A percentile compares a stretch with the other conserved stretches of the same genome.
Evolutionary conservation across 2,329 filamentous ascomycete genomes (phyloP).

Genomic region (Huntiella bhutanensis): DNA sequence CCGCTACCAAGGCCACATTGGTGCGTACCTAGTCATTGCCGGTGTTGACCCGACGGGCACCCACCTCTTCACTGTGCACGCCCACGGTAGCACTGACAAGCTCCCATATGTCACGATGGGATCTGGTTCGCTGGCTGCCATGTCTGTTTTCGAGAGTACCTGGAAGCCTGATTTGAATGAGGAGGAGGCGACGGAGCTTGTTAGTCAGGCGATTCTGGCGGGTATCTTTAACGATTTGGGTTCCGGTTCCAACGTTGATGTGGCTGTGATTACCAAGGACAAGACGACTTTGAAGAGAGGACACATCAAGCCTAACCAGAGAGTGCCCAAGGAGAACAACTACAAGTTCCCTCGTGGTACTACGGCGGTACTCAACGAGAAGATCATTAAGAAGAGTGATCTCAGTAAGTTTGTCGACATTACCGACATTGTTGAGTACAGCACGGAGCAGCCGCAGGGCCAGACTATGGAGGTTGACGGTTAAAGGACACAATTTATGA

Average conservation of each 20-base stretch:
- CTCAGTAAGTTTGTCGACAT: constrained; percentile 88
- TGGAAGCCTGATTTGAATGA: constrained; percentile 66
- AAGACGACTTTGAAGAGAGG: constrained; percentile 90
- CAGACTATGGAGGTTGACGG: constrained; percentile 47
- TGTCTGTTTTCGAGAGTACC: constrained; percentile 93
- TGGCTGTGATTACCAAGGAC: constrained; percentile 84
- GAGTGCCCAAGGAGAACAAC: constrained; percentile 77
- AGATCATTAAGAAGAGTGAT: constrained; percentile 84
- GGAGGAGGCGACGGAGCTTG: constrained; percentile 67
- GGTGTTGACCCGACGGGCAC: constrained; percentile 90
- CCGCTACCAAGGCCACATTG: constrained; percentile 93
- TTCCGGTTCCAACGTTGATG: constrained; percentile 91
- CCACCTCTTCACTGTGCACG: constrained; percentile 94
- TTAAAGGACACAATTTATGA: constrained; percentile 19
- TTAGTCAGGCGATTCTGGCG: constrained; percentile 73
- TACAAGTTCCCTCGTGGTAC: constrained; percentile 82
- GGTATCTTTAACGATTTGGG: constrained; percentile 99
- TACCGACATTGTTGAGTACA: constrained; percentile 58
- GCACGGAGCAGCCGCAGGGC: constrained; percentile 23
- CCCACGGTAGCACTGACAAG: constrained; percentile 96
- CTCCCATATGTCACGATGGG: constrained; percentile 99
- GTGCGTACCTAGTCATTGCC: constrained; percentile 91
- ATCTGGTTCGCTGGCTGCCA: constrained; percentile 83
- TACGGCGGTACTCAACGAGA: constrained; percentile 91
- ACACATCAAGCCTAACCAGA: constrained; percentile 82